These are phyloP conservation scores for Paecilomyces dactylethromorphus DNA, from an alignment of 2,329 filamentous ascomycete species.

Conservation along the genomic window DNA sequence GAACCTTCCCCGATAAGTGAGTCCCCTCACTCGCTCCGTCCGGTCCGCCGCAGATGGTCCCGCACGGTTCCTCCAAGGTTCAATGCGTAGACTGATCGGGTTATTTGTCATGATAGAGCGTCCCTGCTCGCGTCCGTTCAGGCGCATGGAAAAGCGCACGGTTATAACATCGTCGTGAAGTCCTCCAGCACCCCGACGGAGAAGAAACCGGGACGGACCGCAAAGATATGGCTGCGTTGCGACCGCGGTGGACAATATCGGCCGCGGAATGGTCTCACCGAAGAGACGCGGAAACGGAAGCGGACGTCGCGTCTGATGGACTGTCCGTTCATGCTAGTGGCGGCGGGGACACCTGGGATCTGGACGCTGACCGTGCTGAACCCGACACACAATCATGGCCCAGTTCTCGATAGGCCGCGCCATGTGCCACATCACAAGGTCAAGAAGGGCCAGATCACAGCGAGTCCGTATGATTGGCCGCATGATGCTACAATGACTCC, in stretches of 20 bases:
- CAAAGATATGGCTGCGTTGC: conserved; percentile 40
- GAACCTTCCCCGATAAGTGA: conserved; percentile 39
- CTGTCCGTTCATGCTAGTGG: conserved; percentile 39
- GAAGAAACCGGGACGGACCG: conserved; percentile 38
- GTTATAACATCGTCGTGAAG: conserved; percentile 40
- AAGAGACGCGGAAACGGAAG: conserved; percentile 38
- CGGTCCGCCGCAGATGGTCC: neutral
- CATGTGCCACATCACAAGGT: conserved; percentile 35
- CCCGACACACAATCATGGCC: conserved; percentile 37
- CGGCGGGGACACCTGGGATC: conserved; percentile 36
- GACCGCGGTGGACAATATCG: conserved; percentile 40
- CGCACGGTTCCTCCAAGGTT: neutral
- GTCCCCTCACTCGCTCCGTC: conserved; percentile 4
- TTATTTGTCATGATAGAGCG: conserved; percentile 14
- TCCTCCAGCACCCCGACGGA: conserved; percentile 41
- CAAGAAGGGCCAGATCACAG: conserved; percentile 37
- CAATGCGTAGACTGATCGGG: neutral
- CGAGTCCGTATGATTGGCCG: conserved; percentile 40
- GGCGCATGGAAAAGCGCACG: conserved; percentile 35
- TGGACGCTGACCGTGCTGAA: conserved; percentile 38
- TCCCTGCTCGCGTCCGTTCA: conserved; percentile 35
- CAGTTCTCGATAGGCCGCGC: conserved; percentile 34
- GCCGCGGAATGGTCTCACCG: conserved; percentile 38
- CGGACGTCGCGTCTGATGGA: conserved; percentile 39
- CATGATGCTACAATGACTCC: conserved; percentile 39